phyloP scores from a whole-genome alignment of 2,329 filamentous ascomycete genomes.

The Diaporthe sp. region DNA sequence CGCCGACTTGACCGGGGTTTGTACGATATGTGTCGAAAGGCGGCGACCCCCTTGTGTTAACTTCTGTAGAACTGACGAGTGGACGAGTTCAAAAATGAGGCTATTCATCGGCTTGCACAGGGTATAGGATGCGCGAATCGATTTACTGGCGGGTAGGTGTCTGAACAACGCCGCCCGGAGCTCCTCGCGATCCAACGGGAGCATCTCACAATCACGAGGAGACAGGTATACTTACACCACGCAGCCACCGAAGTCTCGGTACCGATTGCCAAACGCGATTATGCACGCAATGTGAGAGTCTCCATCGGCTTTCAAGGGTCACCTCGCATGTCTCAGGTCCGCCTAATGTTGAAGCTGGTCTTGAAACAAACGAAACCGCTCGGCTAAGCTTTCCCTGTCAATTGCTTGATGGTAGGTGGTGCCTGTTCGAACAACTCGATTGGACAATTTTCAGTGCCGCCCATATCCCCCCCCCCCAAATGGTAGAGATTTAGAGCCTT shows the following conservation, averaged over 20 bases:
- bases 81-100: not conserved
- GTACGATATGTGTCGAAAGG: not conserved
- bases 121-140: not conserved
- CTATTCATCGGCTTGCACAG: not conserved
- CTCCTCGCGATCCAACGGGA: not conserved
- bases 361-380: slow-evolving; percentile 24
- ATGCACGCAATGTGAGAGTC: not conserved
- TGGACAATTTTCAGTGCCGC: not conserved
- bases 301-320: slow-evolving; percentile 16
- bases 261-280: not conserved
- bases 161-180: not conserved
- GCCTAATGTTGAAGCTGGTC: slow-evolving; percentile 5
- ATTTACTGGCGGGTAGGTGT: not conserved
- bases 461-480: not conserved
- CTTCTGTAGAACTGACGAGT: not conserved
- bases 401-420: not conserved
- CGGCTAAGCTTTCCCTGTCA: slow-evolving; percentile 18
- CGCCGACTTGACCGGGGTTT: not conserved
- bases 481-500: not conserved
- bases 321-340: slow-evolving; percentile 25
- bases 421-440: not conserved
- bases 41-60: not conserved
- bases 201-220: not conserved
- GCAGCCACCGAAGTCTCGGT: not conserved
- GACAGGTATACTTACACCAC: not conserved